These are phyloP conservation scores for Aphanomyces invadans DNA, from an alignment of 352 stramenopile species.

Conservation along the genomic window DNA sequence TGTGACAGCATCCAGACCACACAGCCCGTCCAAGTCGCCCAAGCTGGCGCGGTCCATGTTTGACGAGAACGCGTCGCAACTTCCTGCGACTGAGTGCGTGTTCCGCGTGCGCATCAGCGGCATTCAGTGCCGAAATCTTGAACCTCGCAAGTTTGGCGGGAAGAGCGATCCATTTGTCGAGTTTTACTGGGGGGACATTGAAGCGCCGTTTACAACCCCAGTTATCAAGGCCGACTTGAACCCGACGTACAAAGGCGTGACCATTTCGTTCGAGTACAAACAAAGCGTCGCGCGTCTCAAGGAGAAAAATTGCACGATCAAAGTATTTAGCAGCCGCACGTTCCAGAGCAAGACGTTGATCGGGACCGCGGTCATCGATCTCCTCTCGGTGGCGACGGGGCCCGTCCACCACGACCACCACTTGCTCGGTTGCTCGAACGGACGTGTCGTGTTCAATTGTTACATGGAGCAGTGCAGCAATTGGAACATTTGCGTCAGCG, in stretches of 20 bases:
- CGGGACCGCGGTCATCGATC: slow-evolving; percentile 62
- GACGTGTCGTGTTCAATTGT: slow-evolving; percentile 84
- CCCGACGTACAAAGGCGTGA: slow-evolving; percentile 80
- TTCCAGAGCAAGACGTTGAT: slow-evolving; percentile 75
- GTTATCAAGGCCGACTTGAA: slow-evolving; percentile 83
- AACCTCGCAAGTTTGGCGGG: slow-evolving; percentile 65
- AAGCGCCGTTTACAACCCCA: slow-evolving; percentile 71
- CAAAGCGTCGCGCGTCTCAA: slow-evolving; percentile 44
- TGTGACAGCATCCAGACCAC: background rate
- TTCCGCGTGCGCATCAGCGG: slow-evolving; percentile 79
- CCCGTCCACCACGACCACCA: slow-evolving; percentile 85
- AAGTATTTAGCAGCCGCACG: slow-evolving; percentile 76
- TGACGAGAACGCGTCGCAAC: slow-evolving; percentile 7
- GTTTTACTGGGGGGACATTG: slow-evolving; percentile 77
- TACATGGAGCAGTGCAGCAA: slow-evolving; percentile 89
- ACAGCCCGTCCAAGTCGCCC: slow-evolving; percentile 22
- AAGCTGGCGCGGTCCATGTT: slow-evolving; percentile 21
- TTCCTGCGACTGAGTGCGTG: slow-evolving; percentile 40
- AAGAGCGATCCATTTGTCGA: slow-evolving; percentile 84
- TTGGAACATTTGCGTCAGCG: slow-evolving; percentile 84
- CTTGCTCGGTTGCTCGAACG: slow-evolving; percentile 77
- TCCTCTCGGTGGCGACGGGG: slow-evolving; percentile 75
- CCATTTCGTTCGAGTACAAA: slow-evolving; percentile 84
- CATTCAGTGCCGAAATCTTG: slow-evolving; percentile 84
- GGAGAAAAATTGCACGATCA: slow-evolving; percentile 57